Conservation (phyloP, 2,329 filamentous ascomycete species). For the Ramularia collo-cygni region DNA sequence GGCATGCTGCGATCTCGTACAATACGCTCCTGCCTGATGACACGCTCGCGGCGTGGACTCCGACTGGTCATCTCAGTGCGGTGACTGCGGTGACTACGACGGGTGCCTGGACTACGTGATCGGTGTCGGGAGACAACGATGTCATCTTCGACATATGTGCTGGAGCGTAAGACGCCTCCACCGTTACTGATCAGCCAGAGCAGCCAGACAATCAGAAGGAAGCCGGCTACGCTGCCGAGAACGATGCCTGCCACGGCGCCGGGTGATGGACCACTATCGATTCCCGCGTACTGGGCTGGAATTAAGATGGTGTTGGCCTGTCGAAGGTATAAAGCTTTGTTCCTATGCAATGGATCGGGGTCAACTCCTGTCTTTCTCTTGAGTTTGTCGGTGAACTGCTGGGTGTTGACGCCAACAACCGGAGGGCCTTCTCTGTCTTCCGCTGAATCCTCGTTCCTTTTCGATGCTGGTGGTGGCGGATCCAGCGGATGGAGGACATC, state of each 20-base stretch:
- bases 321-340: slow-evolving; percentile 6
- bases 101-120: slow-evolving; percentile 20
- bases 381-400: too few relatives aligned
- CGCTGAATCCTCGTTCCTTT: too few relatives aligned
- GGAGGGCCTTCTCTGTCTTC: too few relatives aligned
- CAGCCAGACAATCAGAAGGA: slow-evolving; percentile 48
- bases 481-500: too few relatives aligned
- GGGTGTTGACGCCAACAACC: too few relatives aligned
- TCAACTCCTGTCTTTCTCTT: too few relatives aligned
- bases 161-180: slow-evolving; percentile 23
- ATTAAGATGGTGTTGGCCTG: slow-evolving; percentile 40
- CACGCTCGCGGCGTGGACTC: slow-evolving; percentile 23
- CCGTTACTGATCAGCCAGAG: slow-evolving; percentile 36
- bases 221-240: slow-evolving; percentile 47
- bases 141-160: slow-evolving; percentile 26
- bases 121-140: slow-evolving; percentile 24
- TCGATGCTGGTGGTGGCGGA: too few relatives aligned
- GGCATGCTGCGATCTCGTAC: slow-evolving; percentile 24
- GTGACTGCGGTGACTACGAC: slow-evolving; percentile 26
- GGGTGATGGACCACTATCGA: slow-evolving; percentile 47
- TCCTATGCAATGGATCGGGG: too few relatives aligned
- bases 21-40: slow-evolving; percentile 30
- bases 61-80: slow-evolving; percentile 30
- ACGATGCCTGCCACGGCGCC: slow-evolving; percentile 56
- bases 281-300: slow-evolving; percentile 53